Base-by-base conservation (phyloP, 352 stramenopile species). In the Aphanomyces astaci region DNA sequence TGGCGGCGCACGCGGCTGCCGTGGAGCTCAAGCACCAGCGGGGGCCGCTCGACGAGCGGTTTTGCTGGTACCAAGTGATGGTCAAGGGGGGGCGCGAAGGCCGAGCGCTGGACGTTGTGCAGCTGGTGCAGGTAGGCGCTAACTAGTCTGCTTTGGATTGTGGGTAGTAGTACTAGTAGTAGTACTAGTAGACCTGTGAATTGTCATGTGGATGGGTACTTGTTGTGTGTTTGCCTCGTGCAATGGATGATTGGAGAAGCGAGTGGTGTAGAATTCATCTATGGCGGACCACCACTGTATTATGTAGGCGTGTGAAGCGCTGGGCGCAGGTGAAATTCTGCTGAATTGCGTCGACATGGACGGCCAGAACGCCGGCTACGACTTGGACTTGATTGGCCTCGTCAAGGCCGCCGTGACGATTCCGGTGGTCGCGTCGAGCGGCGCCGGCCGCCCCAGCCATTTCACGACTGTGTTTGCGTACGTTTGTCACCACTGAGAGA, bases 271-370 rank as follows among this genome's bases (percentile, higher is more conserved):
- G n/a, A n/a, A n/a, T n/a, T n/a, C n/a, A n/a, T n/a, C n/a, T n/a
- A n/a, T n/a, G n/a, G n/a, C n/a, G n/a, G n/a, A n/a, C n/a, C n/a
- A n/a, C 27, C 13, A 48, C 17, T 66, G 19, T 25, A 11, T 22
- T 72, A 25, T 25, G 22, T 86, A 96, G 76, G 88, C 93, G 45
- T 87, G 84, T 46, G 93, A 98, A 74, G 82, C 82, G 32, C 83
- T 99, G 3, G 97, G 97, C 30, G 97, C 96, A 1, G 97, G 97
- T 53, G 97, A 99, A 75, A 89, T 99, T 48, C 87, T 99, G 78
- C 77, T 99, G 7, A 99, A 99, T 75, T 98, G 96, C 72, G 97
- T 99, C 65, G 97, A 99, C 76, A 98, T 98, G 89, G 97, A 99
- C 76, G 97, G 97, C 33, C 96, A 99, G 69, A 90, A 95, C 71